These are phyloP conservation scores for Pseudonitzschia pungens DNA, from an alignment of 108 stramenopile genomes.

Conservation along the genomic window DNA sequence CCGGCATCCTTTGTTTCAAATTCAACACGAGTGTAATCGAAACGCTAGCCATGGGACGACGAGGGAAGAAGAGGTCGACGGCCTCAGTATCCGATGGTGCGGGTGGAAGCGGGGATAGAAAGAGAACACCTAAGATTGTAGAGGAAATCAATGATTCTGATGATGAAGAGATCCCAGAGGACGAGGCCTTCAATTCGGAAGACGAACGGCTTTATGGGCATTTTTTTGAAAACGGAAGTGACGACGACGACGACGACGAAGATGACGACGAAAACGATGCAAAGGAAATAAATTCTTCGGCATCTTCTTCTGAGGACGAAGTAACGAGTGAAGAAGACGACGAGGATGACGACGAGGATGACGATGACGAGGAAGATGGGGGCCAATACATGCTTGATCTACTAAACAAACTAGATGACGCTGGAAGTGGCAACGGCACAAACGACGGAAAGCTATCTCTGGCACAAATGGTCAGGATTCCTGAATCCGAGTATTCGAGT, in stretches of 20 bases:
- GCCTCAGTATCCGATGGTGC: background rate
- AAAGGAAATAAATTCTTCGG: slow-evolving; percentile 40
- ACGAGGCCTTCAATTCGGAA: slow-evolving; percentile 87
- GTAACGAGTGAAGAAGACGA: slow-evolving; percentile 43
- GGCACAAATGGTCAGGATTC: slow-evolving; percentile 28
- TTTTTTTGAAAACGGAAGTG: slow-evolving; percentile 50
- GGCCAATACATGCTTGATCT: slow-evolving; percentile 85
- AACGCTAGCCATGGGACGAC: slow-evolving; percentile 16
- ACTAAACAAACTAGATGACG: slow-evolving; percentile 65
- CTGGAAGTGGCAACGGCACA: slow-evolving; percentile 16
- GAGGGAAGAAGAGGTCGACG: slow-evolving; percentile 14
- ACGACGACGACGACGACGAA: slow-evolving; percentile 28
- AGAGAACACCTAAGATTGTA: slow-evolving; percentile 36
- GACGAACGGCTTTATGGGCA: slow-evolving; percentile 80
- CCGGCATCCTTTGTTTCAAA: background rate
- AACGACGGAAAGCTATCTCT: slow-evolving; percentile 32
- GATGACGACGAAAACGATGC: slow-evolving; percentile 29
- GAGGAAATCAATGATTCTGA: slow-evolving; percentile 55
- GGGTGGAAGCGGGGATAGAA: background rate
- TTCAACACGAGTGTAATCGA: background rate
- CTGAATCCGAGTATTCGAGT: slow-evolving; percentile 36
- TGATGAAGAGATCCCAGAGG: slow-evolving; percentile 82
- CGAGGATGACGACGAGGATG: slow-evolving; percentile 59
- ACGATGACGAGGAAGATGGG: slow-evolving; percentile 83
- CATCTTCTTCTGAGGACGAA: slow-evolving; percentile 45